These are phyloP conservation scores for Raffaelea ambrosiae DNA, from an alignment of 2,329 filamentous ascomycete species.

Conservation along the genomic window DNA sequence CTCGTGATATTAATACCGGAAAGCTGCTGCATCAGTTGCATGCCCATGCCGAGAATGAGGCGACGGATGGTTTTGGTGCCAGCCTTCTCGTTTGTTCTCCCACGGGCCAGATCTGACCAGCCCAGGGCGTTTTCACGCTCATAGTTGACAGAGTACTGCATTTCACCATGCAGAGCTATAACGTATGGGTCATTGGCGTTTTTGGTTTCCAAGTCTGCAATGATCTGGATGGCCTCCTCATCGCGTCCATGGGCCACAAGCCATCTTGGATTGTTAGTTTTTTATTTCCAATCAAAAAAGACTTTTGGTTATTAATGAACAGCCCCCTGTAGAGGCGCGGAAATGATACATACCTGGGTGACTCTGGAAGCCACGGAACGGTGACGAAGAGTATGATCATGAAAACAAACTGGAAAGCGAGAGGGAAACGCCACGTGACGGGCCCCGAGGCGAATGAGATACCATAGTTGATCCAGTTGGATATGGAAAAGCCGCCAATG, in stretches of 20 bases:
- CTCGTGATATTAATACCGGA: conserved; percentile 6
- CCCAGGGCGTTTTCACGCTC: no score
- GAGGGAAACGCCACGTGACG: conserved; percentile 31
- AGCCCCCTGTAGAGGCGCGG: no score
- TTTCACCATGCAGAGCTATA: no score
- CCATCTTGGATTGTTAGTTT: no score
- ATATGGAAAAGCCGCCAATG: conserved; percentile 21
- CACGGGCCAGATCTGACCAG: no score
- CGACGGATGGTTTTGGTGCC: no score
- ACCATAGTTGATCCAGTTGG: conserved; percentile 30
- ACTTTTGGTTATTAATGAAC: no score
- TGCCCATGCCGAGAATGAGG: no score
- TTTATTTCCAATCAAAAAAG: no score
- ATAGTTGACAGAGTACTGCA: no score
- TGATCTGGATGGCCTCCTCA: conserved; percentile 21
- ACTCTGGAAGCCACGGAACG: conserved; percentile 29
- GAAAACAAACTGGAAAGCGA: conserved; percentile 33
- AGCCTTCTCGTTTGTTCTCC: no score
- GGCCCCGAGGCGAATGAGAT: conserved; percentile 18
- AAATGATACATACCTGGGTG: not conserved
- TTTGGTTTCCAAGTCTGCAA: conserved; percentile 18
- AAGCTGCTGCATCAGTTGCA: no score
- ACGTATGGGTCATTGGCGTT: conserved; percentile 16
- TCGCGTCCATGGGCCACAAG: conserved; percentile 25
- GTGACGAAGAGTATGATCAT: conserved; percentile 24